Evolutionary conservation across 2,329 filamentous ascomycete species (phyloP).

Genomic region (Cucurbitaria berberidis): DNA sequence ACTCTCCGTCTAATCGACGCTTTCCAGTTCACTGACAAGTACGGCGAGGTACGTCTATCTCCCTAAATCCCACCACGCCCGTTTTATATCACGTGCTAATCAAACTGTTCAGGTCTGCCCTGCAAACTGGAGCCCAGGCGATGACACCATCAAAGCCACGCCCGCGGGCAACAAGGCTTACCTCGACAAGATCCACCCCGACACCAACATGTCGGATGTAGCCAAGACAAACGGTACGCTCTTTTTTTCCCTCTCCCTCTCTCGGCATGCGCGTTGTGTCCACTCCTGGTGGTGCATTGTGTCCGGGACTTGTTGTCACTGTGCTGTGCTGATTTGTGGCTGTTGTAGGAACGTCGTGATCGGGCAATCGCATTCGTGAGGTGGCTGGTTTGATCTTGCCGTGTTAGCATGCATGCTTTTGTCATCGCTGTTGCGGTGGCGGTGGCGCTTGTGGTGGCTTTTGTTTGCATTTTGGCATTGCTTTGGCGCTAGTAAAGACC

Average conservation of each 20-base stretch:
- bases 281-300: no score
- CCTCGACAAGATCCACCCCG: slow-evolving; percentile 43
- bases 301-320: no score
- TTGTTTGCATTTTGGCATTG: slow-evolving; percentile 16
- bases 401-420: not conserved
- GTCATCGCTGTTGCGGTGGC: no score
- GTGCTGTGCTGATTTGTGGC: not conserved
- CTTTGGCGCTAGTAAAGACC: slow-evolving; percentile 22
- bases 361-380: no score
- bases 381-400: not conserved
- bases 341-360: not conserved
- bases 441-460: not conserved
- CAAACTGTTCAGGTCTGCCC: slow-evolving; percentile 42
- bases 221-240: slow-evolving; percentile 38
- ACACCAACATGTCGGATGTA: slow-evolving; percentile 43
- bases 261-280: no score
- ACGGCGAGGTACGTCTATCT: slow-evolving; percentile 43
- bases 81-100: slow-evolving; percentile 1
- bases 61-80: not conserved
- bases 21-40: slow-evolving; percentile 55
- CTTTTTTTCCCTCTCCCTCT: not conserved
- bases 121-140: slow-evolving; percentile 52
- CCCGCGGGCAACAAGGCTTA: slow-evolving; percentile 50
- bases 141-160: slow-evolving; percentile 50
- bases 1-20: slow-evolving; percentile 63